phyloP scores from a whole-genome alignment of 257 asterid genomes.

The Eucommia ulmoides region DNA sequence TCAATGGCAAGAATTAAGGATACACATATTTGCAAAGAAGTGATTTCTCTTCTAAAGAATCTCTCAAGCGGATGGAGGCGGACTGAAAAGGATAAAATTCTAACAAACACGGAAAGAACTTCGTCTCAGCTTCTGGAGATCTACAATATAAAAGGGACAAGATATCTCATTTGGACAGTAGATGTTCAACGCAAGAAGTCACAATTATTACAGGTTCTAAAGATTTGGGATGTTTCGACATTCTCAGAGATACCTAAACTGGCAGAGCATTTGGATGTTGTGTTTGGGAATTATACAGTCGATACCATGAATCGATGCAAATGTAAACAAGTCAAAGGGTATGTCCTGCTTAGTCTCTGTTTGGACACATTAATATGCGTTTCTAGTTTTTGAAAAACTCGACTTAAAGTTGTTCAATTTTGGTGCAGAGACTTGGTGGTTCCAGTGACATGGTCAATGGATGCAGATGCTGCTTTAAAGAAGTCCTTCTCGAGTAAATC shows the following conservation, averaged over 20 bases:
- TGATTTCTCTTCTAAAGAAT: slow-evolving; percentile 28
- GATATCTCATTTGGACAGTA: slow-evolving; percentile 34
- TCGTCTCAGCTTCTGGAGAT: slow-evolving; percentile 21
- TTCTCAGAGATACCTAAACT: slow-evolving; percentile 14
- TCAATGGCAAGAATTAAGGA: slow-evolving; percentile 21
- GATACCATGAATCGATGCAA: slow-evolving; percentile 19
- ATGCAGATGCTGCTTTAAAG: background rate
- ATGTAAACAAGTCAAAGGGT: slow-evolving; percentile 19
- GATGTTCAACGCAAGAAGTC: slow-evolving; percentile 24
- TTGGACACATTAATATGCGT: background rate
- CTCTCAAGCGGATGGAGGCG: slow-evolving; percentile 41
- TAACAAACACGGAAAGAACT: too few species aligned
- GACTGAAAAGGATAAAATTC: slow-evolving; percentile 11
- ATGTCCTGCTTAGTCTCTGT: background rate
- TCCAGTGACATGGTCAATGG: slow-evolving; percentile 26
- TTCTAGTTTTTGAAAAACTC: too few species aligned
- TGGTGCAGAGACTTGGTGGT: slow-evolving; percentile 16
- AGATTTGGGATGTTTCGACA: slow-evolving; percentile 33
- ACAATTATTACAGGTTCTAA: slow-evolving; percentile 21
- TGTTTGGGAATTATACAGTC: slow-evolving; percentile 16
- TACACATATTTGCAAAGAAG: slow-evolving; percentile 19
- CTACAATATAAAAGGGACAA: slow-evolving; percentile 19
- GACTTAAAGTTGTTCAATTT: too few species aligned
- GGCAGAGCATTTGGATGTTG: slow-evolving; percentile 6
- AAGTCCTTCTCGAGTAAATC: too few species aligned